Conservation (phyloP, 1,284 basidiomycete species). For the Porphyrellus sp. region DNA sequence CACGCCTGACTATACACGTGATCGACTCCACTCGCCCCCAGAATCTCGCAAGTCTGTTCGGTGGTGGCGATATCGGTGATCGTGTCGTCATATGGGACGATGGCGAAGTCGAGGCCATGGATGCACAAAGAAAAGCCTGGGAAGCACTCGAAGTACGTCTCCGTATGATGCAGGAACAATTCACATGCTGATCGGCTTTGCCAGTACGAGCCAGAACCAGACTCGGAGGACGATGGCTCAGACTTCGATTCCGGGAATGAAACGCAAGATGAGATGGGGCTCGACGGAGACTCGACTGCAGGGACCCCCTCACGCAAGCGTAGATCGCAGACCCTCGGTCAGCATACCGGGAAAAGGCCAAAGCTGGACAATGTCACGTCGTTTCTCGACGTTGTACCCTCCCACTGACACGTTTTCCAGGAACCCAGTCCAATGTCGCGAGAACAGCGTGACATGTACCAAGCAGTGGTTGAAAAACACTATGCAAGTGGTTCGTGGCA, state of each 20-base stretch:
- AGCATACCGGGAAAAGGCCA: constrained; percentile 47
- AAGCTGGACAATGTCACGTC: constrained; percentile 44
- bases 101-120: constrained; percentile 66
- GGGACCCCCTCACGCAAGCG: constrained; percentile 53
- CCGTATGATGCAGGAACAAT: background rate
- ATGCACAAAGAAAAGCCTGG: constrained; percentile 69
- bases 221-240: constrained; percentile 60
- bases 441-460: constrained; percentile 65
- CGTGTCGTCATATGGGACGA: constrained; percentile 89
- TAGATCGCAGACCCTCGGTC: constrained; percentile 45
- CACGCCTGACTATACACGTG: constrained; percentile 75
- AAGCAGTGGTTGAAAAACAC: constrained; percentile 71
- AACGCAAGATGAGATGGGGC: constrained; percentile 38
- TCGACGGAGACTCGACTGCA: constrained; percentile 45
- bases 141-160: constrained; percentile 71
- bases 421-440: constrained; percentile 53
- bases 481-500: constrained; percentile 84
- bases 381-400: background rate
- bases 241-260: constrained; percentile 51
- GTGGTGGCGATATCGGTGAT: constrained; percentile 64
- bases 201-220: constrained; percentile 70
- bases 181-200: background rate
- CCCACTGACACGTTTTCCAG: constrained; percentile 19
- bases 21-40: constrained; percentile 93
- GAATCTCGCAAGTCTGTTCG: constrained; percentile 88